Percentiles rank a stretch among this genome's conserved stretches.
Conservation (phyloP, 176 grass and related monocot genomes). For the Oryza meyeriana region DNA sequence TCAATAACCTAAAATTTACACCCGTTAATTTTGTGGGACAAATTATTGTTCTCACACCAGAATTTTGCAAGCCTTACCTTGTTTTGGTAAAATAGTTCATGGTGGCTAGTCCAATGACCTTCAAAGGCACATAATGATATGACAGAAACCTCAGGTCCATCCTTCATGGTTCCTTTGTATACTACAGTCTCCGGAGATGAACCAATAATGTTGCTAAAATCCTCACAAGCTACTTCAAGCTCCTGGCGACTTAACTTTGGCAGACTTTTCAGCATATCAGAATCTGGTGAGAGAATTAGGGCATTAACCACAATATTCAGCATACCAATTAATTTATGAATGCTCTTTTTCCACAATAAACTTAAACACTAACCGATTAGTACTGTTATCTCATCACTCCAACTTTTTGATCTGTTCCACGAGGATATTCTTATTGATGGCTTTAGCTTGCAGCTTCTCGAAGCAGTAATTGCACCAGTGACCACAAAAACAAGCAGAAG, state of each 20-base stretch:
- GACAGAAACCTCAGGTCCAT: constrained; percentile 82
- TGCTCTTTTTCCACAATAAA: background rate
- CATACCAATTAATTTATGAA: background rate
- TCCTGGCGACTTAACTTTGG: constrained; percentile 68
- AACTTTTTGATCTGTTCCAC: constrained; percentile 62
- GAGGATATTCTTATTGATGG: constrained; percentile 60
- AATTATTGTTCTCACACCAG: background rate
- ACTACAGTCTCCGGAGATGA: constrained; percentile 70
- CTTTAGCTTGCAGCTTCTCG: constrained; percentile 70
- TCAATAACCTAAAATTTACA: constrained; percentile 63
- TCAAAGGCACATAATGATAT: constrained; percentile 73
- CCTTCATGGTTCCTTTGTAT: constrained; percentile 93
- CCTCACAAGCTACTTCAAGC: constrained; percentile 94
- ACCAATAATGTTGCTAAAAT: constrained; percentile 99
- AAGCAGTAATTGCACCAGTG: constrained; percentile 60
- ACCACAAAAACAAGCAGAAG: constrained; percentile 71
- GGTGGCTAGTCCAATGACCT: constrained; percentile 81
- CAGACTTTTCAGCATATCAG: constrained; percentile 79
- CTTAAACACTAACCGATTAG: constrained; percentile 53
- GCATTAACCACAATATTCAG: background rate
- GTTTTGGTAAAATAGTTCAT: constrained; percentile 84
- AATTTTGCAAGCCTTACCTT: constrained; percentile 49
- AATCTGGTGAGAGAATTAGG: constrained; percentile 48
- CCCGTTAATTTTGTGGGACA: background rate
- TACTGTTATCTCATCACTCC: constrained; percentile 73